Conservation (phyloP, 352 stramenopile genomes). For the Globisporangium irregulare region DNA sequence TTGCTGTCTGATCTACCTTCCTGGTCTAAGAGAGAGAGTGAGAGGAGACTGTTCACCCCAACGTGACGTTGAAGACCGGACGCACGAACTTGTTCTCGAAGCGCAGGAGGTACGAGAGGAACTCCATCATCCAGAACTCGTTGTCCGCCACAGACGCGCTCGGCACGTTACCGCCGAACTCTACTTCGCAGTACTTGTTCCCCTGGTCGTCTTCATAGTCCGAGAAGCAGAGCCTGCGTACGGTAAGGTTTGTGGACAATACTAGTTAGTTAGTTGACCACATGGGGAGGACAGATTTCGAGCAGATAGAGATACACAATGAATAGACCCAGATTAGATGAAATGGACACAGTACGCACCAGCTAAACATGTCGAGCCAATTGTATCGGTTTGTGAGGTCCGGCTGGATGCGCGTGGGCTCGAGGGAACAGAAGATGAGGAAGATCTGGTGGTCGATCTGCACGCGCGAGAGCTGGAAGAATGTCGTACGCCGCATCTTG, state of each 20-base stretch:
- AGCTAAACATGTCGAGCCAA: conserved; percentile 37
- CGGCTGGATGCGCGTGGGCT: conserved; percentile 22
- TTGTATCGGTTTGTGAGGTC: conserved; percentile 16
- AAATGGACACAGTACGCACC: conserved; percentile 6
- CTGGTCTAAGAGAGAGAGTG: not conserved
- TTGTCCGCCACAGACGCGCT: conserved; percentile 29
- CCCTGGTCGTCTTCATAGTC: conserved; percentile 12
- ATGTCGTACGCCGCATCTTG: conserved; percentile 23
- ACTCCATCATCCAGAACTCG: conserved; percentile 58
- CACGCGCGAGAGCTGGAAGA: conserved; percentile 34
- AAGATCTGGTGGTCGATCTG: conserved; percentile 20
- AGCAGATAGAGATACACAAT: not conserved
- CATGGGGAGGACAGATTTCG: not conserved
- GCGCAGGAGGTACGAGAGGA: conserved; percentile 53
- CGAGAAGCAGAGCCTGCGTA: conserved; percentile 23
- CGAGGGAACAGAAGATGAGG: conserved; percentile 35
- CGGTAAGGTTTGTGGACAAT: not conserved
- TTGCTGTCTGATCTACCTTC: not conserved
- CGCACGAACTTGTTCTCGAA: conserved; percentile 34
- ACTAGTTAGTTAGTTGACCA: not conserved
- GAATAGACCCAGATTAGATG: not conserved
- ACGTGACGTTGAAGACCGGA: conserved; percentile 25
- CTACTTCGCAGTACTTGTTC: conserved; percentile 26
- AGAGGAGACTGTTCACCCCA: not conserved
- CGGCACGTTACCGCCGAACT: conserved; percentile 48